phyloP scores from a whole-genome alignment of 257 asterid species.

The Oldenlandia corymbosa region DNA sequence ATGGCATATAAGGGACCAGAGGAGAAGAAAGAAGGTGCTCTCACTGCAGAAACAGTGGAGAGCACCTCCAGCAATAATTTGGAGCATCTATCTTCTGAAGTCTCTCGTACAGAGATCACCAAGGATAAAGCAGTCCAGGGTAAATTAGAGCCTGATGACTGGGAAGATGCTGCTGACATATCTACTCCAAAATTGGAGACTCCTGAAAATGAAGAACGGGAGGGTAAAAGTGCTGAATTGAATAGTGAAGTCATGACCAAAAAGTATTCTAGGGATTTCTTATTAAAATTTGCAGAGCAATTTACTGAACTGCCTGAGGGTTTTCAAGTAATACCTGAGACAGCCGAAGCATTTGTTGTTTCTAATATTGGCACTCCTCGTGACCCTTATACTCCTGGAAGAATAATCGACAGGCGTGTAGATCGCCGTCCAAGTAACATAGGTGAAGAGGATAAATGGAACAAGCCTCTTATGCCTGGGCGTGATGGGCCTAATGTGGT shows the following conservation, averaged over 20 bases:
- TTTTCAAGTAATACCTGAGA: slow-evolving; percentile 42
- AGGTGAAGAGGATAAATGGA: slow-evolving; percentile 70
- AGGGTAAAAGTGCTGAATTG: slow-evolving; percentile 27
- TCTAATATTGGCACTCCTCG: slow-evolving; percentile 28
- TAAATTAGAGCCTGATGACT: slow-evolving; percentile 83
- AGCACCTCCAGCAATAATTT: slow-evolving; percentile 28
- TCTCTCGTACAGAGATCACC: slow-evolving; percentile 30
- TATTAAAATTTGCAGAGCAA: slow-evolving; percentile 63
- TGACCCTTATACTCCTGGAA: slow-evolving; percentile 46
- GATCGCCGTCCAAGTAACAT: slow-evolving; percentile 61
- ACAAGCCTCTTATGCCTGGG: slow-evolving; percentile 43
- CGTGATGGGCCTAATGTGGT: slow-evolving; percentile 41
- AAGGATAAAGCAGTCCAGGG: slow-evolving; percentile 32
- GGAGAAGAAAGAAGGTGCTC: slow-evolving; percentile 52
- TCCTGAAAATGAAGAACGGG: slow-evolving; percentile 31
- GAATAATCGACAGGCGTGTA: slow-evolving; percentile 53
- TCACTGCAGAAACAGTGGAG: slow-evolving; percentile 32
- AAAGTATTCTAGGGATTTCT: slow-evolving; percentile 80
- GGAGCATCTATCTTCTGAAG: slow-evolving; percentile 30
- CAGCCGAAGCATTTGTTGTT: slow-evolving; percentile 38
- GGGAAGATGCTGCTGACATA: slow-evolving; percentile 95
- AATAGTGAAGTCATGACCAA: slow-evolving; percentile 38
- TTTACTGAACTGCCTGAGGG: slow-evolving; percentile 60
- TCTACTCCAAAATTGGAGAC: slow-evolving; percentile 58
- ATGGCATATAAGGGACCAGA: slow-evolving; percentile 90